Evolutionary conservation across 495 filamentous ascomycete species (phyloP), one percentile per base, ranked within the genome.

Genomic region (Acidomyces sp.): DNA sequence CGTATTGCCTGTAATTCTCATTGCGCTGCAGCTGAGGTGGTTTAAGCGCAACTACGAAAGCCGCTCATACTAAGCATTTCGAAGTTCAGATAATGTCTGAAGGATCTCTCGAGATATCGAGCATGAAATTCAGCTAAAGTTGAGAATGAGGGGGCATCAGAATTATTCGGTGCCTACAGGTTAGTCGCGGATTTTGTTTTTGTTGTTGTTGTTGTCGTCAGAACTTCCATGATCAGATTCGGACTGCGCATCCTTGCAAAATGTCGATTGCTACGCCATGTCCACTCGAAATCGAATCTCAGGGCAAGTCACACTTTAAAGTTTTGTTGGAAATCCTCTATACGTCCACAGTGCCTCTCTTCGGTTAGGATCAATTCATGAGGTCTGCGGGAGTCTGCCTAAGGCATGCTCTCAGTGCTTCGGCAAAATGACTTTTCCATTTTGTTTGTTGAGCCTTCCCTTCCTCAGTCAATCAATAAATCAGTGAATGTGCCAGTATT

Each of bases 1-100:
- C 52, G 78, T 88, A 0, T 39, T 83, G 51, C 83, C 82, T 2
- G 80, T 88, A 7, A 66, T 90, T 54, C 45, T 64, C 5, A 68
- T 77, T 34, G 78, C 66, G 21, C 49, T 69, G 46, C 55, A 61
- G 36, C 48, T 75, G 57, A 59, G 56, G 17, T 68, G 60, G 60
- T 21, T 45, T 19, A 39, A 26, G 33, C 31, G 25, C 12, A 27
- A 29, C 26, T 29, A 29, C 26, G 26, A 29, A 29, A 29, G 26
- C 26, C 26, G 26, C 26, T 25, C 25, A 15, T 17, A 25, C 25
- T 23, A 23, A 37, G 19, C 9, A 29, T 29, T 17, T 26, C 35
- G 18, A 34, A 16, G 32, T 9, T 34, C 32, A 34, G 32, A 34
- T 34, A 16, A 34, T 7, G 32, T 9, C 15, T 17, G 32, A 34